Conservation (phyloP, 495 filamentous ascomycete genomes). For the Trichoderma parareesei region DNA sequence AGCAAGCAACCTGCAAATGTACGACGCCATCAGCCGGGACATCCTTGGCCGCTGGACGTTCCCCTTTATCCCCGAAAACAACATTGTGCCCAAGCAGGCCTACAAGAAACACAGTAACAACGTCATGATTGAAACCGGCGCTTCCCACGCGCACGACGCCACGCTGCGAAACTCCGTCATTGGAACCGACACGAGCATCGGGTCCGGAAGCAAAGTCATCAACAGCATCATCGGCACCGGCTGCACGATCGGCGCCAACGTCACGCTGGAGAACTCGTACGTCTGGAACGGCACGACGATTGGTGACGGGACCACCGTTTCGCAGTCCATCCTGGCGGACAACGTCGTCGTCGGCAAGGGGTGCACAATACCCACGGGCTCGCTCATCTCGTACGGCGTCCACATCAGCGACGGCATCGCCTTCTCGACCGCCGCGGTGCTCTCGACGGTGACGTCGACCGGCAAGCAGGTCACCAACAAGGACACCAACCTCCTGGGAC, state of each 20-base stretch:
- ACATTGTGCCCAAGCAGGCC: slow-evolving; percentile 64
- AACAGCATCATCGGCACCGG: slow-evolving; percentile 73
- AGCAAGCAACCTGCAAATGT: slow-evolving; percentile 76
- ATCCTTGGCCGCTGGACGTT: slow-evolving; percentile 85
- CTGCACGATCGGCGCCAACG: slow-evolving; percentile 79
- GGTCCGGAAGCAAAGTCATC: slow-evolving; percentile 56
- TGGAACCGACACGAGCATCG: slow-evolving; percentile 68
- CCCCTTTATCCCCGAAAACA: slow-evolving; percentile 86
- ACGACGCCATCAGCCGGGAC: slow-evolving; percentile 85
- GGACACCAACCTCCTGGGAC: slow-evolving; percentile 50
- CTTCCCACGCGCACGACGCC: slow-evolving; percentile 45
- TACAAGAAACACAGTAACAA: slow-evolving; percentile 66
- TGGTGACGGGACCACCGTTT: slow-evolving; percentile 60
- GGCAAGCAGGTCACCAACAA: slow-evolving; percentile 35
- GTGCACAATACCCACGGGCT: slow-evolving; percentile 59
- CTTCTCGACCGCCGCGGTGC: slow-evolving; percentile 23
- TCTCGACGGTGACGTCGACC: slow-evolving; percentile 30
- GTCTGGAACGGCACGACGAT: slow-evolving; percentile 83
- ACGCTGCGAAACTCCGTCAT: slow-evolving; percentile 55
- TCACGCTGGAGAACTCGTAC: slow-evolving; percentile 69
- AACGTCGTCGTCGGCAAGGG: slow-evolving; percentile 60
- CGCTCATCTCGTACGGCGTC: slow-evolving; percentile 73
- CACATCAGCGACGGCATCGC: slow-evolving; percentile 50
- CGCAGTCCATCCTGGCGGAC: slow-evolving; percentile 68
- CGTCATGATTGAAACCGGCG: slow-evolving; percentile 64